Evolutionary conservation across 352 stramenopile species (phyloP).

Genomic region (Phytopythium sindhum): DNA sequence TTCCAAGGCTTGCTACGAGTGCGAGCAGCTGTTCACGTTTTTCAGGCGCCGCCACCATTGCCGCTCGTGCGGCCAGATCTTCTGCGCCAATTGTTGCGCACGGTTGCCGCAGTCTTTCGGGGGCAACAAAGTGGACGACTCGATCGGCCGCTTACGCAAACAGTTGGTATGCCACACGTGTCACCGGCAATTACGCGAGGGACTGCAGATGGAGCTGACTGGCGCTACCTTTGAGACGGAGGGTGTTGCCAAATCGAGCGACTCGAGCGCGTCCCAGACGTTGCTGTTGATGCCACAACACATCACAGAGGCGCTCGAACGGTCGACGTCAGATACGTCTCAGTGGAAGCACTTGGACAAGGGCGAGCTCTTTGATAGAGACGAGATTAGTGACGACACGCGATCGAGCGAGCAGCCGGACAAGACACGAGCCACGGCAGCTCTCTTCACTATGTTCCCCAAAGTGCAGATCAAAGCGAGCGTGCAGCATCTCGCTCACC

Average conservation of each 20-base stretch:
- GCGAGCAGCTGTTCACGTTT: conserved; percentile 82
- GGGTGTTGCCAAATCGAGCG: conserved; percentile 21
- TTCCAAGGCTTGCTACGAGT: conserved; percentile 80
- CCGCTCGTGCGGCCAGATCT: conserved; percentile 84
- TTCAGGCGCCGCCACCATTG: conserved; percentile 78
- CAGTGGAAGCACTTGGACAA: conserved; percentile 69
- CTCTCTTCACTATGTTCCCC: conserved; percentile 81
- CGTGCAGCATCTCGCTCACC: conserved; percentile 71
- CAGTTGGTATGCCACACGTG: conserved; percentile 86
- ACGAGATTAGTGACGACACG: conserved; percentile 75
- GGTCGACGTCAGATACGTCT: conserved; percentile 49
- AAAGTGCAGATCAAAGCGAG: conserved; percentile 83
- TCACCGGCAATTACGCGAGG: conserved; percentile 76
- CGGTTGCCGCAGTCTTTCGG: conserved; percentile 77
- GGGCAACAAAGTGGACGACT: conserved; percentile 71
- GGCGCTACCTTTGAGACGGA: conserved; percentile 29
- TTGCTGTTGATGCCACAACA: conserved; percentile 78
- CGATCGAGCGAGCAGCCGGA: conserved; percentile 50
- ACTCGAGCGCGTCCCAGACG: conserved; percentile 40
- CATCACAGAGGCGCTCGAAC: conserved; percentile 60
- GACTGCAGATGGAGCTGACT: conserved; percentile 70
- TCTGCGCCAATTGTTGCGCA: conserved; percentile 79
- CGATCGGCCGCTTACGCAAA: conserved; percentile 69
- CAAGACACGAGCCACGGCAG: conserved; percentile 35
- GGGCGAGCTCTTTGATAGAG: conserved; percentile 68